Conservation (phyloP, 2,329 filamentous ascomycete genomes). For the Coleophoma eucalyptorum region DNA sequence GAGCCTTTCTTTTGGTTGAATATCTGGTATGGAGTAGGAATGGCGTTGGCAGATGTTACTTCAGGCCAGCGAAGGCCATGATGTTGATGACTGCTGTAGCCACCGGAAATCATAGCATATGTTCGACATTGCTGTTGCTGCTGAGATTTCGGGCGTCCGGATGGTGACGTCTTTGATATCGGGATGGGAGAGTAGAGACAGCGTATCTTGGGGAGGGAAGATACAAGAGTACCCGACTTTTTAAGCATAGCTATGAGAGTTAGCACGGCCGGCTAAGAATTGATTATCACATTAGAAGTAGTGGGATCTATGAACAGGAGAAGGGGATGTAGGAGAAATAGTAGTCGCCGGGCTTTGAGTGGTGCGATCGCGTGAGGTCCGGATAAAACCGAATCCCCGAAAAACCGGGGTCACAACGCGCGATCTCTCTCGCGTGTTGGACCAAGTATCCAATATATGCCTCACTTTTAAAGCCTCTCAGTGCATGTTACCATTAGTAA, state of each 20-base stretch:
- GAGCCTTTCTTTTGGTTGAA: conserved; percentile 57
- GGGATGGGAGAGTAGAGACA: conserved; percentile 23
- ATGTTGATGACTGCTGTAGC: conserved; percentile 31
- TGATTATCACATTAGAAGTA: background rate
- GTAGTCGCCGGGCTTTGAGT: background rate
- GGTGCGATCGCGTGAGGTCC: background rate
- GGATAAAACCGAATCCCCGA: too few relatives aligned
- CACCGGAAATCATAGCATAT: conserved; percentile 32
- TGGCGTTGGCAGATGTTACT: conserved; percentile 17
- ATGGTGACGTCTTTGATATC: conserved; percentile 25
- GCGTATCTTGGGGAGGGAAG: conserved; percentile 30
- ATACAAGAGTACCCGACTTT: conserved; percentile 34
- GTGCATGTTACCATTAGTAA: too few relatives aligned
- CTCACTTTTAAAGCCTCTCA: too few relatives aligned
- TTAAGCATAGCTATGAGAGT: conserved; percentile 36
- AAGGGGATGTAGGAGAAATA: background rate
- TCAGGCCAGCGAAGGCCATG: conserved; percentile 25
- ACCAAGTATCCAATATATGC: too few relatives aligned
- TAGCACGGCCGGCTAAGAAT: conserved; percentile 2
- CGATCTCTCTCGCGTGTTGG: too few relatives aligned
- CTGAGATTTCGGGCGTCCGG: conserved; percentile 9
- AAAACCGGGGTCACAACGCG: too few relatives aligned
- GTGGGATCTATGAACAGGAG: background rate
- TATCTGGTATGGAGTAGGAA: conserved; percentile 81
- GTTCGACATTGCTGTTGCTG: conserved; percentile 20